These are phyloP conservation scores for Viola odorata DNA, from an alignment of 345 rosid genomes.

Conservation along the genomic window DNA sequence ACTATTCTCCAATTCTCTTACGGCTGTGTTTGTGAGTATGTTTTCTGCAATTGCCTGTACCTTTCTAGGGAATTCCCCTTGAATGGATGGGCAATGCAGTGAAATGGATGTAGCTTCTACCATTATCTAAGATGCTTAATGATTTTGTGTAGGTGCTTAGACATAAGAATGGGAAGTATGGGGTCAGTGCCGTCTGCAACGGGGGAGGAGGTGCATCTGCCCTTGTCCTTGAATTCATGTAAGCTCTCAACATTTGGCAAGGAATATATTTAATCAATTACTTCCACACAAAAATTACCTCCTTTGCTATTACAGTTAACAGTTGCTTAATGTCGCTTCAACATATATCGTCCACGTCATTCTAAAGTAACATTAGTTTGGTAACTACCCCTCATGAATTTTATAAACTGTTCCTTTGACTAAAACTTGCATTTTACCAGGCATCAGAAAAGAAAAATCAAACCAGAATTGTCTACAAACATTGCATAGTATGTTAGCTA, in stretches of 20 bases:
- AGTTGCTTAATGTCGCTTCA: background rate
- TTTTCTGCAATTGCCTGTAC: background rate
- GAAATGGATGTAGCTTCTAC: background rate
- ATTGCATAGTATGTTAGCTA: background rate
- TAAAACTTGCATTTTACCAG: no score
- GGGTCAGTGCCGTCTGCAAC: slow-evolving; percentile 22
- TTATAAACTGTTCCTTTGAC: no score
- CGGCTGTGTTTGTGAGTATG: no score
- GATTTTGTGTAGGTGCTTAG: slow-evolving; percentile 15
- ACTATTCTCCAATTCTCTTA: background rate
- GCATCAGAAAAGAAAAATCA: no score
- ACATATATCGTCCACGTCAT: background rate
- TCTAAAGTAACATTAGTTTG: background rate
- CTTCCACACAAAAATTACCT: background rate
- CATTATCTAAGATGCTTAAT: no score
- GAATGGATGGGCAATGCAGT: background rate
- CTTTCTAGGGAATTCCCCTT: background rate
- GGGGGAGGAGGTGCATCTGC: slow-evolving; percentile 34
- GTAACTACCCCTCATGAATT: background rate
- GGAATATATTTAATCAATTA: background rate
- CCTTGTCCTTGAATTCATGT: slow-evolving; percentile 24
- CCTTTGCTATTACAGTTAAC: background rate
- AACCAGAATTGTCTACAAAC: background rate
- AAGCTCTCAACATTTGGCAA: slow-evolving; percentile 11
- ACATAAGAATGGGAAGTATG: slow-evolving; percentile 21